A percentile compares a stretch with the other conserved stretches of the same genome.
Conservation (phyloP, 208 protist genomes). For the Herpetomonas tarakana region DNA sequence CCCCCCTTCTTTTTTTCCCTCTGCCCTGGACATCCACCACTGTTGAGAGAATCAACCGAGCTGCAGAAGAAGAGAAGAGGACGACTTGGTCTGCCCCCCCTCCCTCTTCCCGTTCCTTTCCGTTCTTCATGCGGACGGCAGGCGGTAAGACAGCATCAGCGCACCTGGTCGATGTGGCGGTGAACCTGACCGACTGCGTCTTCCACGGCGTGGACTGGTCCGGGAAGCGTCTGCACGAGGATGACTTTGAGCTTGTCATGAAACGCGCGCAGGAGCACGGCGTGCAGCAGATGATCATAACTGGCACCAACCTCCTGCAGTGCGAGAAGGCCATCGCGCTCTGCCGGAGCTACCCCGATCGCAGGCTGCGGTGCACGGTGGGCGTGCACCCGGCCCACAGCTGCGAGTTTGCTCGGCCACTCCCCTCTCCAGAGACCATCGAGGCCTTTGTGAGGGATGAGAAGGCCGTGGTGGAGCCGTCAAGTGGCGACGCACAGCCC, state of each 20-base stretch:
- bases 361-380: constrained; percentile 64
- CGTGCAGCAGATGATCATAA: constrained; percentile 83
- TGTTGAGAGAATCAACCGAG: too few species aligned
- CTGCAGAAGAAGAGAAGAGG: too few species aligned
- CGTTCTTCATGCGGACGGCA: neutral
- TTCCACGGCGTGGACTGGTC: constrained; percentile 87
- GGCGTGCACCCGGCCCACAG: constrained; percentile 86
- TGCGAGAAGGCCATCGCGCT: constrained; percentile 79
- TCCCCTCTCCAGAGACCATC: constrained; percentile 26
- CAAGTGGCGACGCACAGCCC: constrained; percentile 2
- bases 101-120: too few species aligned
- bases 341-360: constrained; percentile 56
- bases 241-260: constrained; percentile 83
- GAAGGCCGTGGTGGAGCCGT: constrained; percentile 26
- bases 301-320: constrained; percentile 71
- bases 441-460: constrained; percentile 23
- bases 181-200: constrained; percentile 88
- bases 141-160: constrained; percentile 14
- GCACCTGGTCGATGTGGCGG: constrained; percentile 82
- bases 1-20: too few species aligned
- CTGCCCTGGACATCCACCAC: too few species aligned
- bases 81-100: too few species aligned
- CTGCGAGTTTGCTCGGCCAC: constrained; percentile 55
- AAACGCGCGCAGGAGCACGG: constrained; percentile 39
- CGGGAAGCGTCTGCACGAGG: constrained; percentile 64